These are phyloP conservation scores for Suillus paluster DNA, from an alignment of 768 basidiomycete genomes.

Conservation along the genomic window DNA sequence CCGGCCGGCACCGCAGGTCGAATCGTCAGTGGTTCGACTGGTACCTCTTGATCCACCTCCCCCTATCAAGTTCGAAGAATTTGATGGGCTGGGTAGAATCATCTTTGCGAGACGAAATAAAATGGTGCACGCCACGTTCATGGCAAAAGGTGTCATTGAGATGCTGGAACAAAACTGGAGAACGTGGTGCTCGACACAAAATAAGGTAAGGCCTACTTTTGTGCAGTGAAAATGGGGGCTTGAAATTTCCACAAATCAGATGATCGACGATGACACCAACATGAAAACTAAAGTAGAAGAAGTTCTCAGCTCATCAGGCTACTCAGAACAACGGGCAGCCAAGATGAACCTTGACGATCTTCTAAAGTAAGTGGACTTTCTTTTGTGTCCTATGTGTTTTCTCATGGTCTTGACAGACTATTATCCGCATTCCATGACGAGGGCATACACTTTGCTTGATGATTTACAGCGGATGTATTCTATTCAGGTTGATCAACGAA, in stretches of 20 bases:
- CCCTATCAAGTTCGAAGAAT: conserved; percentile 94
- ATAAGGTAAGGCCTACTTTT: conserved; percentile 47
- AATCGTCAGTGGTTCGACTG: conserved; percentile 89
- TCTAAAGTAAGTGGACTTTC: conserved; percentile 62
- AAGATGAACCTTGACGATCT: conserved; percentile 96
- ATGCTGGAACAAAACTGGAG: conserved; percentile 94
- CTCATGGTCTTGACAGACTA: conserved; percentile 47
- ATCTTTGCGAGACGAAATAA: conserved; percentile 92
- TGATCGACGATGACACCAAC: conserved; percentile 67
- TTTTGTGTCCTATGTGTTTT: neutral
- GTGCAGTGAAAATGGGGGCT: neutral
- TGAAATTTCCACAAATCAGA: conserved; percentile 43
- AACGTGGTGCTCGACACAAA: conserved; percentile 87
- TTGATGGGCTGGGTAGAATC: conserved; percentile 92
- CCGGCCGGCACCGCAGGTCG: conserved; percentile 93
- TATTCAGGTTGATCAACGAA: too few species aligned
- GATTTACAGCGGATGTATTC: neutral
- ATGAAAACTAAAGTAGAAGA: conserved; percentile 76
- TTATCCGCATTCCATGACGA: conserved; percentile 75
- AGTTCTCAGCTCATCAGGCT: conserved; percentile 68
- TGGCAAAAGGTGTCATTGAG: conserved; percentile 92
- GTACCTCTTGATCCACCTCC: conserved; percentile 95
- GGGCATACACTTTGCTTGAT: conserved; percentile 73
- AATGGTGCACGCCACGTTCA: conserved; percentile 85
- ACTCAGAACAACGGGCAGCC: conserved; percentile 77